A percentile compares a stretch with the other conserved stretches of the same genome.
These are phyloP conservation scores for Gleditsia sinensis DNA, from an alignment of 306 rosid species.

Conservation along the genomic window DNA sequence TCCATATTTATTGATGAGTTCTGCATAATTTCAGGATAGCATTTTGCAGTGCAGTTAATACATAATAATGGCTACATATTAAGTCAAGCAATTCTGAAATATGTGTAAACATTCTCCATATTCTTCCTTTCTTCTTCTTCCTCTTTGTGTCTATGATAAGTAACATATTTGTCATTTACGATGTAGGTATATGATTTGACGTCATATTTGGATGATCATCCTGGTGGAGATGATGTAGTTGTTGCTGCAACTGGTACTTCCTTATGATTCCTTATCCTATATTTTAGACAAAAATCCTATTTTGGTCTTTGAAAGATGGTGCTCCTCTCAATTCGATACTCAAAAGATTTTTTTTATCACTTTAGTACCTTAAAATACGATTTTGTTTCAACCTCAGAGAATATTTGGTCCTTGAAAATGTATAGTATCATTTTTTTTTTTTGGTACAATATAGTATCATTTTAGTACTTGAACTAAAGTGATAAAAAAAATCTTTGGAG, in stretches of 20 bases:
- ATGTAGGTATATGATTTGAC: slow-evolving; percentile 79
- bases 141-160: slow-evolving; percentile 4
- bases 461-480: too few species aligned
- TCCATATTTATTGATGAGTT: neutral
- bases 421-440: too few species aligned
- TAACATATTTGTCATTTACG: slow-evolving; percentile 19
- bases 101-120: neutral
- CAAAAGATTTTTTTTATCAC: too few species aligned
- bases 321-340: too few species aligned
- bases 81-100: neutral
- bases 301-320: too few species aligned
- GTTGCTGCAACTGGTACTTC: slow-evolving; percentile 68
- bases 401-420: too few species aligned
- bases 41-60: neutral
- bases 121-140: neutral
- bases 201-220: slow-evolving; percentile 89
- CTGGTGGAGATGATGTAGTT: slow-evolving; percentile 88
- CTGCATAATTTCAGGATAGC: neutral
- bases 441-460: too few species aligned
- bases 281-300: too few species aligned
- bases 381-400: too few species aligned
- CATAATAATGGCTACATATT: neutral
- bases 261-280: slow-evolving; percentile 24
- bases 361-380: too few species aligned
- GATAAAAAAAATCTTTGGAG: too few species aligned